Evolutionary conservation across 2,329 filamentous ascomycete species (phyloP).

Genomic region (Nigrospora sphaerica): DNA sequence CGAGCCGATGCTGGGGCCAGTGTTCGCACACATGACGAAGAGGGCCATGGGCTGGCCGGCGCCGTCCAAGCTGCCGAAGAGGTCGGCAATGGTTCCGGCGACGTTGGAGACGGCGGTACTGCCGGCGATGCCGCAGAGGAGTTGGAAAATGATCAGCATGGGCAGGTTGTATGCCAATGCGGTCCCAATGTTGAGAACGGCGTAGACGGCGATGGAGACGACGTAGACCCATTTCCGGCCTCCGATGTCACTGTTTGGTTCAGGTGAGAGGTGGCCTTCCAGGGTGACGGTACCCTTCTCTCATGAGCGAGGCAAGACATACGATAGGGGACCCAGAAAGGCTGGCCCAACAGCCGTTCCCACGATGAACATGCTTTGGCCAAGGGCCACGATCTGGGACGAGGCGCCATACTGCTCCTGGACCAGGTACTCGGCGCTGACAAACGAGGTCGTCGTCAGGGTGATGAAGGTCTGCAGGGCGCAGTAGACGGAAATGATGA

Average conservation of each 20-base stretch:
- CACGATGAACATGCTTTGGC: constrained; percentile 34
- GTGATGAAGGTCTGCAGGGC: constrained; percentile 28
- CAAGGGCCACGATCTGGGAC: constrained; percentile 29
- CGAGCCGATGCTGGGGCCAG: constrained; percentile 30
- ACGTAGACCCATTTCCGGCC: constrained; percentile 37
- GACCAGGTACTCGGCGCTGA: constrained; percentile 28
- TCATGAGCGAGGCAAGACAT: constrained; percentile 11
- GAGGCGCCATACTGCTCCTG: constrained; percentile 27
- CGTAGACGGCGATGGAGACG: constrained; percentile 23
- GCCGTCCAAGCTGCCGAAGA: constrained; percentile 27
- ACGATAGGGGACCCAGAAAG: constrained; percentile 32
- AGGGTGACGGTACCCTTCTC: too few relatives aligned
- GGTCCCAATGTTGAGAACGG: constrained; percentile 26
- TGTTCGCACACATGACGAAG: constrained; percentile 31
- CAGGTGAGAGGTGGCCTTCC: too few relatives aligned
- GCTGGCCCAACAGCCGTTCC: constrained; percentile 32
- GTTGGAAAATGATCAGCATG: constrained; percentile 31
- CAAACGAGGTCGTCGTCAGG: constrained; percentile 29
- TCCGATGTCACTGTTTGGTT: constrained; percentile 25
- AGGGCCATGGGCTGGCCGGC: constrained; percentile 34
- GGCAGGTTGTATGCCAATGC: constrained; percentile 25
- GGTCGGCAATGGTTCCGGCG: constrained; percentile 25
- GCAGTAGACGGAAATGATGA: constrained; percentile 17
- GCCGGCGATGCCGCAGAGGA: constrained; percentile 25
- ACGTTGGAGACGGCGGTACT: constrained; percentile 28